Evolutionary conservation across 2,329 filamentous ascomycete genomes (phyloP).

Genomic region (Emydomyces testavorans): DNA sequence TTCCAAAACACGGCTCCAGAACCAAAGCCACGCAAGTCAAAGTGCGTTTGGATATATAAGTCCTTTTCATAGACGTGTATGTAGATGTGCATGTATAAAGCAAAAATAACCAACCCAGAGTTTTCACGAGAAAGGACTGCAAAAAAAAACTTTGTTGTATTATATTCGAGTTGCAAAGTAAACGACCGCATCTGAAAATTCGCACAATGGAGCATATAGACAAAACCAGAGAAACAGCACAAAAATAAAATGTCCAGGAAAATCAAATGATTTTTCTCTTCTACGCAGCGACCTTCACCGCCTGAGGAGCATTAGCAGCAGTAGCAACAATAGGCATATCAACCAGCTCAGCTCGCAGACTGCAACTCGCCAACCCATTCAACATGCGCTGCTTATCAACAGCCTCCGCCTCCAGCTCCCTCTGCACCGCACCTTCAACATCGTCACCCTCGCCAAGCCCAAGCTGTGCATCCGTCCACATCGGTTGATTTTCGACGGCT

Average conservation of each 20-base stretch:
- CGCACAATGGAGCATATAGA: conserved; percentile 1
- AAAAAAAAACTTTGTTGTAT: not conserved
- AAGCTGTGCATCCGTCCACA: conserved; percentile 87
- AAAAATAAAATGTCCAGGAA: not conserved
- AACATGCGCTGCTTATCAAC: conserved; percentile 14
- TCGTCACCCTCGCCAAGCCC: conserved; percentile 52
- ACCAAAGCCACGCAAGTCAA: not conserved
- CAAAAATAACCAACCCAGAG: not conserved
- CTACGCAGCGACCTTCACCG: conserved; percentile 14
- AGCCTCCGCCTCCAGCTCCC: conserved; percentile 24
- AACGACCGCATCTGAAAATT: not conserved
- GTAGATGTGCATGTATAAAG: not conserved
- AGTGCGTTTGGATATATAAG: not conserved
- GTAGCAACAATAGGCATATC: not conserved
- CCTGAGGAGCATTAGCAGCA: not conserved
- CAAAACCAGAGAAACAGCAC: not conserved
- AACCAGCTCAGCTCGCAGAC: conserved; percentile 15
- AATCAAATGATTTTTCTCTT: not conserved
- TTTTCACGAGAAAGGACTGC: not conserved
- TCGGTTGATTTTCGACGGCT: conserved; percentile 56
- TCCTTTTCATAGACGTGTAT: not conserved
- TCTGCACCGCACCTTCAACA: conserved; percentile 46
- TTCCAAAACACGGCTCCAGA: not conserved
- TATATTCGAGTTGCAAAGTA: not conserved
- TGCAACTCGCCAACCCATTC: conserved; percentile 13